Evolutionary conservation across 1,139 yeast genomes (phyloP).

Genomic region (Diutina pseudorugosa): DNA sequence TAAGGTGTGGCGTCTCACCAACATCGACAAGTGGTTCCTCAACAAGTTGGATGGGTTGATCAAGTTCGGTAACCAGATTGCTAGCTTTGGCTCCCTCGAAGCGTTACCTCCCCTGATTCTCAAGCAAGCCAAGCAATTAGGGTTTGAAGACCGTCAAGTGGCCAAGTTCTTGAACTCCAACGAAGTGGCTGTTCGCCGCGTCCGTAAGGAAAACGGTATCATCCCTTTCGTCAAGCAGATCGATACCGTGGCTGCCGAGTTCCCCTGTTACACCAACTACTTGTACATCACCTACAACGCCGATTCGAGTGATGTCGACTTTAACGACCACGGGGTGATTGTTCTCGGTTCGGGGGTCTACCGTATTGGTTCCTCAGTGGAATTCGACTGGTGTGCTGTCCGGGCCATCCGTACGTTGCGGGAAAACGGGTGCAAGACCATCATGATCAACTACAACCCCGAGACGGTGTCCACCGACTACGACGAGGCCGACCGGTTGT

Average conservation of each 20-base stretch:
- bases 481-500: constrained; percentile 95
- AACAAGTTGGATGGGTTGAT: constrained; percentile 70
- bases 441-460: constrained; percentile 96
- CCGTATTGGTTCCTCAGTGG: constrained; percentile 91
- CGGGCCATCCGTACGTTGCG: constrained; percentile 91
- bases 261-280: constrained; percentile 95
- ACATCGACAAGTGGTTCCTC: constrained; percentile 95
- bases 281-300: constrained; percentile 94
- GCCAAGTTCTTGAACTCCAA: constrained; percentile 84
- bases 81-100: constrained; percentile 47
- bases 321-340: constrained; percentile 80
- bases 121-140: constrained; percentile 90
- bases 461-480: constrained; percentile 97
- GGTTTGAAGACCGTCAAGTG: constrained; percentile 94
- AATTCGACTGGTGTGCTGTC: constrained; percentile 95
- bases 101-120: constrained; percentile 47
- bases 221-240: constrained; percentile 93
- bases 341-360: constrained; percentile 91
- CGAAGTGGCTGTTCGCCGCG: constrained; percentile 86
- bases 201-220: constrained; percentile 81
- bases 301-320: constrained; percentile 71
- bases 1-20: constrained; percentile 83
- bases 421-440: constrained; percentile 77
- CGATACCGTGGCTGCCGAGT: constrained; percentile 98
- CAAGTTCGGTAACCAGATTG: constrained; percentile 51